Conservation (phyloP, 1,284 basidiomycete species). For the Rhodotorula sp. region DNA sequence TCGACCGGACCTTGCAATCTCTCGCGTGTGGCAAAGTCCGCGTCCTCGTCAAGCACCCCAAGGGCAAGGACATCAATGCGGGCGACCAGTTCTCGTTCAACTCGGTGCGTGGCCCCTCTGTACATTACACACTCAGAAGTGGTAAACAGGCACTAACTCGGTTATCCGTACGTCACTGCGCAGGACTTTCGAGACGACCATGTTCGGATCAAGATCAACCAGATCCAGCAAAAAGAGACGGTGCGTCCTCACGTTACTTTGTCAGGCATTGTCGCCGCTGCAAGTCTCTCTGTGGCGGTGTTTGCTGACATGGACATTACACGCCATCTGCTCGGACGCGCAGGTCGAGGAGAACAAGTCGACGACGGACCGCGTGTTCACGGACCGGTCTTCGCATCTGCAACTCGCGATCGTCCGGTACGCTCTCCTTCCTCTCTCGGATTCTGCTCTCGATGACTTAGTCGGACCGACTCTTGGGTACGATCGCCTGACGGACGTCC, state of each 20-base stretch:
- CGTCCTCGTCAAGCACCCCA: constrained; percentile 77
- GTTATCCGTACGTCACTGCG: neutral
- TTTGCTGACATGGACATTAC: neutral
- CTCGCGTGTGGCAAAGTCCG: constrained; percentile 87
- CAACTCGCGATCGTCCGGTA: constrained; percentile 87
- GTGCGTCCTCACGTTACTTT: constrained; percentile 54
- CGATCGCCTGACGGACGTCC: neutral
- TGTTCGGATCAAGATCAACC: constrained; percentile 85
- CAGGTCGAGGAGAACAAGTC: constrained; percentile 81
- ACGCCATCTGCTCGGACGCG: neutral
- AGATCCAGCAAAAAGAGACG: constrained; percentile 89
- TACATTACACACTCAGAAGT: neutral
- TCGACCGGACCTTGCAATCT: constrained; percentile 82
- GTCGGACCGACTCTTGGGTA: neutral
- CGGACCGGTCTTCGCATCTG: constrained; percentile 78
- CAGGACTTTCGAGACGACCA: constrained; percentile 74
- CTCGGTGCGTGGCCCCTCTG: constrained; percentile 38
- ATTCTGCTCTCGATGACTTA: neutral
- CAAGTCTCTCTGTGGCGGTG: neutral
- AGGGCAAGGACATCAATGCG: constrained; percentile 73
- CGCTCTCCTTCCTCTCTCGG: neutral
- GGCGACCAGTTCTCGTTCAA: constrained; percentile 80
- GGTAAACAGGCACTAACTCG: neutral
- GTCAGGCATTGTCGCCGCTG: too few relatives aligned
- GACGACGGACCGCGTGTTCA: constrained; percentile 78